These are phyloP conservation scores for Lyophyllum shimeji DNA, from an alignment of 768 basidiomycete genomes.

Conservation along the genomic window DNA sequence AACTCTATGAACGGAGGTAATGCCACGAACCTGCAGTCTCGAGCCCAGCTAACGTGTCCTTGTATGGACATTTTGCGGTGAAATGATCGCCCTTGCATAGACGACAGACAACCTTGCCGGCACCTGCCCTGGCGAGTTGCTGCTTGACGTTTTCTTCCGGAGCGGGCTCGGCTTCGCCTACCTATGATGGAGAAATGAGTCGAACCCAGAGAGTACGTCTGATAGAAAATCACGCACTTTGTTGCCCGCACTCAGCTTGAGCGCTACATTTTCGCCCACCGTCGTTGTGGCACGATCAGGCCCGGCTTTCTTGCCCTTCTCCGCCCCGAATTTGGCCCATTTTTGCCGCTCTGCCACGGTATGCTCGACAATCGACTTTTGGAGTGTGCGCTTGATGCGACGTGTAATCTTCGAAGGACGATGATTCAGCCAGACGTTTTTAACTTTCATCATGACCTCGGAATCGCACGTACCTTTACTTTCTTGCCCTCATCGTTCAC, in stretches of 20 bases:
- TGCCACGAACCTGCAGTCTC: conserved; percentile 52
- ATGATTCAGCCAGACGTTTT: neutral
- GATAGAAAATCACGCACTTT: conserved; percentile 40
- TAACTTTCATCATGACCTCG: neutral
- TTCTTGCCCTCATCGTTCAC: conserved; percentile 93
- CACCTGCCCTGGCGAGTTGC: conserved; percentile 69
- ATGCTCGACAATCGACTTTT: conserved; percentile 93
- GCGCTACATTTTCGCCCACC: conserved; percentile 61
- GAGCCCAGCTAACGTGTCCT: conserved; percentile 83
- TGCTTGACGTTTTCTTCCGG: conserved; percentile 66
- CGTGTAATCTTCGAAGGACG: conserved; percentile 70
- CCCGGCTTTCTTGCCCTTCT: conserved; percentile 83
- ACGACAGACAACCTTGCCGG: conserved; percentile 88
- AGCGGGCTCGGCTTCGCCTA: conserved; percentile 63
- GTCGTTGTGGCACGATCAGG: conserved; percentile 94
- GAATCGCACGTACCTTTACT: conserved; percentile 66
- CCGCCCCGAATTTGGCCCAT: conserved; percentile 93
- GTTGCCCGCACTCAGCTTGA: conserved; percentile 57
- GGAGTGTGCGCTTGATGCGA: conserved; percentile 80
- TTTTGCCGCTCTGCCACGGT: conserved; percentile 90
- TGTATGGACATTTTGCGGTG: conserved; percentile 98
- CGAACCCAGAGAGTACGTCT: neutral
- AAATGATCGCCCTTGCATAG: conserved; percentile 97
- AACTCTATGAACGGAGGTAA: neutral
- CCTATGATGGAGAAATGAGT: conserved; percentile 30